A percentile compares a stretch with the other conserved stretches of the same genome.
Evolutionary conservation across 176 grass and related monocot genomes (phyloP).

Genomic region (Aegilops sharonensis): DNA sequence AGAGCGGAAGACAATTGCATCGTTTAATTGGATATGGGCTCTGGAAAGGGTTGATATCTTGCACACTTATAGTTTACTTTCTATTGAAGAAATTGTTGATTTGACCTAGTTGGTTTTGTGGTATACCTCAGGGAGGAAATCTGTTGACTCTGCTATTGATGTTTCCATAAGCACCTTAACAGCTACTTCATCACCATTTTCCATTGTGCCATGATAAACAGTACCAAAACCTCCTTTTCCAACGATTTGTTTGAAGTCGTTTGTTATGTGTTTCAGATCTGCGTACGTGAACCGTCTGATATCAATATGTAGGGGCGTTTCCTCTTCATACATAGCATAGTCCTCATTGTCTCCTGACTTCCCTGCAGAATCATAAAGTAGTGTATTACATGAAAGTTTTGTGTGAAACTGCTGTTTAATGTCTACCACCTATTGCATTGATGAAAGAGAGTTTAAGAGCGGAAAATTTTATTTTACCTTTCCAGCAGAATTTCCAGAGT

Average conservation of each 20-base stretch:
- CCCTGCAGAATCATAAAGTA: neutral
- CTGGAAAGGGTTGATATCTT: neutral
- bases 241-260: slow-evolving; percentile 27
- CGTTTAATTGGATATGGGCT: neutral
- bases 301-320: slow-evolving; percentile 23
- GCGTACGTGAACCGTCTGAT: slow-evolving; percentile 35
- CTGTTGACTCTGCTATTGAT: slow-evolving; percentile 13
- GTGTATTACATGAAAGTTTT: neutral
- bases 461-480: slow-evolving; percentile 3
- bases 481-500: neutral
- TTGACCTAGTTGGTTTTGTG: neutral
- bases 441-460: neutral
- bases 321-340: slow-evolving; percentile 32
- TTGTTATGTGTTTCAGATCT: slow-evolving; percentile 33
- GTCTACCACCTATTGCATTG: neutral
- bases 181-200: slow-evolving; percentile 37
- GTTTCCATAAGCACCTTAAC: slow-evolving; percentile 38
- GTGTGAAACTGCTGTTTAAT: neutral
- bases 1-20: neutral
- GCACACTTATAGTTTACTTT: neutral
- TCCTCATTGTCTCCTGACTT: neutral
- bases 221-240: slow-evolving; percentile 51
- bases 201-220: slow-evolving; percentile 43
- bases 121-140: slow-evolving; percentile 47
- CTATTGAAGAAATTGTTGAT: neutral